Conservation (phyloP, 768 basidiomycete genomes). For the Kwoniella sp. region DNA sequence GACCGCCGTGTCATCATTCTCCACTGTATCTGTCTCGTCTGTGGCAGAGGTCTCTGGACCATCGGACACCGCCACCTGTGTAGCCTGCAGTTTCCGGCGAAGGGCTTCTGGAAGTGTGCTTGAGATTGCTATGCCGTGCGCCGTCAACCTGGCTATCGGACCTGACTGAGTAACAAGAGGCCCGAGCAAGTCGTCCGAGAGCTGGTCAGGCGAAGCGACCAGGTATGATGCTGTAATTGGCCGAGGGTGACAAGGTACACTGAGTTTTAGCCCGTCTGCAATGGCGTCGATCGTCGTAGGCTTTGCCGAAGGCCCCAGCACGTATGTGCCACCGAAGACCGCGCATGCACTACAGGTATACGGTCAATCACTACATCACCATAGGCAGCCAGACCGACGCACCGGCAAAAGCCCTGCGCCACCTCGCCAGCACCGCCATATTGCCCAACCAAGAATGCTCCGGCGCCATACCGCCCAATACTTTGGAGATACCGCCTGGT, state of each 20-base stretch:
- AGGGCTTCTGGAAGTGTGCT: constrained; percentile 19
- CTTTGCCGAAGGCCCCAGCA: constrained; percentile 48
- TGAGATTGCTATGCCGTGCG: constrained; percentile 39
- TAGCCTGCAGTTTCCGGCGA: constrained; percentile 6
- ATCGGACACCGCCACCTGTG: not conserved
- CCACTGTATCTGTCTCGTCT: constrained; percentile 5
- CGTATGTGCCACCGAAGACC: constrained; percentile 58
- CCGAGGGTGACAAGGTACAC: constrained; percentile 35
- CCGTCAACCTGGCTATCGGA: constrained; percentile 4
- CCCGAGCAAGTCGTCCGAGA: constrained; percentile 10
- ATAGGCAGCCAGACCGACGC: constrained; percentile 1
- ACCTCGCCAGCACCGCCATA: constrained; percentile 92
- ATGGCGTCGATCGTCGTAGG: constrained; percentile 18
- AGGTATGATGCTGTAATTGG: constrained; percentile 28
- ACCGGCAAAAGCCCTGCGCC: constrained; percentile 71
- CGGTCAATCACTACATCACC: too few species aligned
- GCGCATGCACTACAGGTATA: constrained; percentile 63
- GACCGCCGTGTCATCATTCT: constrained; percentile 42
- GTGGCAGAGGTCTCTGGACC: not conserved
- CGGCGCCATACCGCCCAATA: constrained; percentile 77
- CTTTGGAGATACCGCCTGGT: constrained; percentile 71
- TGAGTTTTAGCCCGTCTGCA: constrained; percentile 13
- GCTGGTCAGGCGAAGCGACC: constrained; percentile 27
- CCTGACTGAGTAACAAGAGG: not conserved
- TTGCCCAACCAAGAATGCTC: constrained; percentile 86